Base-by-base conservation (phyloP, 2,329 filamentous ascomycete genomes). In the Paraphaeosphaeria minitans region DNA sequence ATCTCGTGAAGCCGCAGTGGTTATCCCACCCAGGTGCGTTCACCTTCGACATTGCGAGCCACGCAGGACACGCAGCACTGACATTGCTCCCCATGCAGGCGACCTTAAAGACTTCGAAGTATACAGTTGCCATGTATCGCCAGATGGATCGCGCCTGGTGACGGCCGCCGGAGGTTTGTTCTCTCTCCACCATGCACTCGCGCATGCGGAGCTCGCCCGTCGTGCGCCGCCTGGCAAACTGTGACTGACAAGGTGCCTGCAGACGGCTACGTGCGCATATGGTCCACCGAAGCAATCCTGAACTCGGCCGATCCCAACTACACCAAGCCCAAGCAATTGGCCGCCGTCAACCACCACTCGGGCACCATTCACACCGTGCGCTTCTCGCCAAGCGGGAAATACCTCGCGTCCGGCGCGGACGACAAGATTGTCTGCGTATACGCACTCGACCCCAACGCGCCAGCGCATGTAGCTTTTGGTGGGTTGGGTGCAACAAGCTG, bases 391-490 rank as follows among this genome's bases (percentile, higher is more conserved):
- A 97, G 96, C 73, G 92, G 93, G 57, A 92, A 92, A 75, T 99
- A 97, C 75, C 86, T 99, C 53, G 96, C 96, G 35, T 98, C 94
- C 12, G 95, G 95, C 58, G 96, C 96, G 69, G 95, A 99, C 79
- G 95, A 99, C 81, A 97, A 97, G 83, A 94, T 99, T 73, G 96
- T 99, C 65, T 97, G 95, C 78, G 92, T 99, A 66, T 99, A 99
- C 78, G 89, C 91, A 62, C 85, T 97, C 55, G 93, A 98, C 78
- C 86, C 90, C 57, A 91, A 89, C 72, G 87, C 91, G 24, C 91
- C 93, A 3, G 84, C 90, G 29, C 86, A 91, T 70, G 85, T 89
- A 53, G 86, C 90, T 10, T 96, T 96, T 76, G 93, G 92, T 87
- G 87, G 67, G 82, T 76, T 55, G 45, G 55, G 50, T 48, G 8